phyloP scores from a whole-genome alignment of 1,284 basidiomycete species.

The Trichosporon ovoides region DNA sequence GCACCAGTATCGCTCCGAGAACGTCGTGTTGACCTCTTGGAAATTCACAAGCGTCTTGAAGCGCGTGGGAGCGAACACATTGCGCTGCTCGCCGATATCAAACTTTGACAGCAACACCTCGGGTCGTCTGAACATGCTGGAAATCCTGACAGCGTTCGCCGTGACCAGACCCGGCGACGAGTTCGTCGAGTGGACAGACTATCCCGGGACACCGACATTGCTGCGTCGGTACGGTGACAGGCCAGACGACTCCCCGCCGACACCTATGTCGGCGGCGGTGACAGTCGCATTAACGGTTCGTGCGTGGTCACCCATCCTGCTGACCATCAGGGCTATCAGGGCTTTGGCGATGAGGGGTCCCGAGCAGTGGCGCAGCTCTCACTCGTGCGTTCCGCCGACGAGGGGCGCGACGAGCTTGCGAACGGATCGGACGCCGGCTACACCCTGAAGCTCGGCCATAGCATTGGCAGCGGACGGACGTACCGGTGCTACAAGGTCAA shows the following conservation, averaged over 20 bases:
- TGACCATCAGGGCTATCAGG: not conserved
- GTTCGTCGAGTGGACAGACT: not conserved
- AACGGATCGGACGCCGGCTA: not conserved
- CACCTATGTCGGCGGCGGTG: not conserved
- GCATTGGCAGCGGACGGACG: not conserved
- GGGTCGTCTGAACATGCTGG: not conserved
- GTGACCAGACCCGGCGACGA: not conserved
- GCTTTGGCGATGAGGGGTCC: not conserved
- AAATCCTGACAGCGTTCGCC: constrained; percentile 1
- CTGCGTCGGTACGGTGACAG: not conserved
- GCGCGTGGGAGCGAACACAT: not conserved
- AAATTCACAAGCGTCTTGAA: not conserved
- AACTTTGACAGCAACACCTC: not conserved
- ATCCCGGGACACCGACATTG: not conserved
- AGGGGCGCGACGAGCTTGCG: not conserved
- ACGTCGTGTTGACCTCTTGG: not conserved
- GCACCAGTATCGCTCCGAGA: constrained; percentile 10
- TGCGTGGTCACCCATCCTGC: not conserved
- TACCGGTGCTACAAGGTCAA: not conserved
- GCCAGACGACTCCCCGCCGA: not conserved
- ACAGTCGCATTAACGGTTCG: not conserved
- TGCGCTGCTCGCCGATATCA: not conserved
- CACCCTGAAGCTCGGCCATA: not conserved
- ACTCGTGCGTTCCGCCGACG: not conserved
- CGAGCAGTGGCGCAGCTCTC: not conserved